Base-by-base conservation (phyloP, 257 asterid genomes). In the Phtheirospermum japonicum region DNA sequence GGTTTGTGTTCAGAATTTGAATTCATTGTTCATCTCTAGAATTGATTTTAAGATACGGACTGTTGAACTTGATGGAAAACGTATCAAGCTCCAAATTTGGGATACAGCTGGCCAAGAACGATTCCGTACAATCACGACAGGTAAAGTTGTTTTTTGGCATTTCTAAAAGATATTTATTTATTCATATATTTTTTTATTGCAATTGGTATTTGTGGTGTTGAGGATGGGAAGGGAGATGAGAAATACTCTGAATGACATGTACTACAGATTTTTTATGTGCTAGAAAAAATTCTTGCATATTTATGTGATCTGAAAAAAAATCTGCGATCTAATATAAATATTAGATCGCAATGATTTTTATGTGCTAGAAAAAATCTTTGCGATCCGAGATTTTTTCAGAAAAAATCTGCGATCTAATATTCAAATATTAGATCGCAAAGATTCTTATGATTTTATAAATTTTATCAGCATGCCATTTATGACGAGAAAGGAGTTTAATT, bases 181-280 rank as follows among this genome's bases (percentile, higher is more conserved):
- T 45, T 45, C 9, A 45, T 45, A 45, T 45, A 14, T 14, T 45
- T 45, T 45, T 9, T 45, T 45, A 45, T 45, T 45, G 19, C 10
- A n/a, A 13, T 45, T 13, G 85, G 75, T 72, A 58, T 45, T 45
- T 45, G 23, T 45, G 23, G 52, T 45, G 52, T 16, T 42, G 50
- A 7, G 23, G 52, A 13, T 12, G 52, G 52, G 14, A 14, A 43
- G 52, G 14, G 52, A 4, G 50, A 43, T 37, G 45, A 37, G 45
- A 37, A 37, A 37, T 9, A n/a, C 11, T 33, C n/a, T n/a, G n/a
- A n/a, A n/a, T n/a, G n/a, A n/a, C n/a, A n/a, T n/a, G n/a, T 10
- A 10, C 9, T 12, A n/a, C 45, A 9, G 11, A 9, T 37, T 37
- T 36, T 40, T 40, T 40, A 10, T 11, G 3, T 10, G 16, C 48